These are phyloP conservation scores for Cymodocea nodosa DNA, from an alignment of 116 monocot species.

Conservation along the genomic window DNA sequence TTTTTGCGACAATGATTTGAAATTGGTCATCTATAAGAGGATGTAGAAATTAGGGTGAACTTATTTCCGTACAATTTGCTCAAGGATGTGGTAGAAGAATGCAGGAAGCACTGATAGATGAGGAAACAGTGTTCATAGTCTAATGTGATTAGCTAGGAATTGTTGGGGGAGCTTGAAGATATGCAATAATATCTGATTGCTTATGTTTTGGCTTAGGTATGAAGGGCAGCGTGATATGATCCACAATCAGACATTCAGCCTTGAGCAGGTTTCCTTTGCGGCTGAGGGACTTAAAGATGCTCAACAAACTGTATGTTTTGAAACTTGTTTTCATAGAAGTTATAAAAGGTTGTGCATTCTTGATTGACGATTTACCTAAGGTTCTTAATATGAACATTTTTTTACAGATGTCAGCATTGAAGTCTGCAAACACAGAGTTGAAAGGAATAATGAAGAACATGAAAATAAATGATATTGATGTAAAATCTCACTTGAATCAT, in stretches of 20 bases:
- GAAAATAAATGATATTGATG: conserved; percentile 85
- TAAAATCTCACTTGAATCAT: conserved; percentile 11
- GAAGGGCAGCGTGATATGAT: conserved; percentile 86
- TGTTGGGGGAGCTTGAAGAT: no score
- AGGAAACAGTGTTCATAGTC: no score
- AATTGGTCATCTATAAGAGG: no score
- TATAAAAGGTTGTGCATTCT: neutral
- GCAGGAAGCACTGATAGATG: no score
- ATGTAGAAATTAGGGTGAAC: no score
- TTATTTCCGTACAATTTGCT: no score
- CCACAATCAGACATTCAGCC: conserved; percentile 83
- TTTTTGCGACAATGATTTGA: no score
- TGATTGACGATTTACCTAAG: no score
- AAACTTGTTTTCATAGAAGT: neutral
- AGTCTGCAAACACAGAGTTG: conserved; percentile 78
- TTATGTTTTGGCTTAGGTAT: conserved; percentile 39
- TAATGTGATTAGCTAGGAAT: no score
- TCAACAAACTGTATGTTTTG: conserved; percentile 73
- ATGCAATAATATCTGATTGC: neutral
- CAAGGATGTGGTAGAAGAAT: no score
- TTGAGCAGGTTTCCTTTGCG: conserved; percentile 89
- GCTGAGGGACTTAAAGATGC: conserved; percentile 89
- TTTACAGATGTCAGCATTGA: conserved; percentile 67
- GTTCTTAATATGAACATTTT: neutral
- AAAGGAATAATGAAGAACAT: conserved; percentile 95